These are phyloP conservation scores for Epichloe glyceriae DNA, from an alignment of 2,329 filamentous ascomycete species.

Conservation along the genomic window DNA sequence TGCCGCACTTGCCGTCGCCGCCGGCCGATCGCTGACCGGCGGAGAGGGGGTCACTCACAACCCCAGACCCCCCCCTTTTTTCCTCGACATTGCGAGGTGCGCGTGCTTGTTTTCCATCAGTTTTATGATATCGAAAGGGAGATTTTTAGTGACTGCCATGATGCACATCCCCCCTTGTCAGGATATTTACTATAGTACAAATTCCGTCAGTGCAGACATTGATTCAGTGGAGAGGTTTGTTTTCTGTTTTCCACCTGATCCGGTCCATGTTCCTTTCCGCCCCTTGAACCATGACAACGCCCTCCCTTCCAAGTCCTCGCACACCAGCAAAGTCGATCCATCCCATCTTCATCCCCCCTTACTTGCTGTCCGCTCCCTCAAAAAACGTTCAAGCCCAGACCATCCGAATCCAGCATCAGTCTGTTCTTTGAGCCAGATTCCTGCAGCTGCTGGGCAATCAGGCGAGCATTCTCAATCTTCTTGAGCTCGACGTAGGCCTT, in stretches of 20 bases:
- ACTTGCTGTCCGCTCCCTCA: constrained; percentile 36
- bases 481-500: constrained; percentile 92
- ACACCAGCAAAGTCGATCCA: not conserved
- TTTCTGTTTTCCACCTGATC: not conserved
- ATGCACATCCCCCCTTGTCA: not conserved
- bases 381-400: constrained; percentile 82
- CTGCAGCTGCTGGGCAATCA: constrained; percentile 79
- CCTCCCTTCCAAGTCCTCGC: too few relatives aligned
- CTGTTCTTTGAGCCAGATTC: constrained; percentile 82
- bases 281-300: not conserved
- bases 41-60: too few relatives aligned
- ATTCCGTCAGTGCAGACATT: not conserved
- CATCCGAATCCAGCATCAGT: constrained; percentile 82
- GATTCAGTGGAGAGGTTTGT: constrained; percentile 3
- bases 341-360: not conserved
- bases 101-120: too few relatives aligned
- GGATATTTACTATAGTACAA: constrained; percentile 4
- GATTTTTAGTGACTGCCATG: too few relatives aligned
- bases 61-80: too few relatives aligned
- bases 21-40: too few relatives aligned
- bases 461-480: constrained; percentile 91
- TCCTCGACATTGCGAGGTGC: too few relatives aligned
- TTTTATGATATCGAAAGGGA: too few relatives aligned
- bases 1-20: too few relatives aligned
- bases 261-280: not conserved